phyloP scores from a whole-genome alignment of 2,329 filamentous ascomycete species.

The Cytospora schulzeri region DNA sequence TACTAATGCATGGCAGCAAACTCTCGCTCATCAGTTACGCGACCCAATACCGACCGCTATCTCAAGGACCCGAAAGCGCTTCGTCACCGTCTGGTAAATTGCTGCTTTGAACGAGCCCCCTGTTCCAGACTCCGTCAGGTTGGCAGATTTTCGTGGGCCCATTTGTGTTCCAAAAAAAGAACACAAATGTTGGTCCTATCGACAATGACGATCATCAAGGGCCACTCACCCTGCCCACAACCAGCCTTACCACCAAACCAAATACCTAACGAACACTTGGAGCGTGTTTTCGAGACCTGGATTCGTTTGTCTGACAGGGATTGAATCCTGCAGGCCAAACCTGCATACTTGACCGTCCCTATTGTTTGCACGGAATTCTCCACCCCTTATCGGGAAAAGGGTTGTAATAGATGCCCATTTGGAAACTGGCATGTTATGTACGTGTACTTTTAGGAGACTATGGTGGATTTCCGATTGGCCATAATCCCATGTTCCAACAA shows the following conservation, averaged over 20 bases:
- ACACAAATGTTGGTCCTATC: conserved; percentile 13
- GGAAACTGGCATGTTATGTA: background rate
- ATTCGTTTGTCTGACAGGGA: background rate
- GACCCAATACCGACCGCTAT: conserved; percentile 17
- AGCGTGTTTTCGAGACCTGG: background rate
- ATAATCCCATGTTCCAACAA: background rate
- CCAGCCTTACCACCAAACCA: conserved; percentile 18
- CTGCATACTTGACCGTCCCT: background rate
- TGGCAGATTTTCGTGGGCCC: conserved; percentile 5
- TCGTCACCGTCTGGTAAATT: conserved; percentile 13
- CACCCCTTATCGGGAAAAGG: background rate
- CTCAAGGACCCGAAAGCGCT: conserved; percentile 1
- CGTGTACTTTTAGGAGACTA: background rate
- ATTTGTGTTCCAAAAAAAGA: conserved; percentile 14
- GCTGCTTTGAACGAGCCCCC: conserved; percentile 4
- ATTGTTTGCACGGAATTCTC: background rate
- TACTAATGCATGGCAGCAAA: conserved; percentile 13
- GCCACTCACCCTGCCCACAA: conserved; percentile 10
- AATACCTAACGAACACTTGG: conserved; percentile 22
- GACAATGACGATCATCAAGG: conserved; percentile 1
- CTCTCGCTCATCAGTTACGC: conserved; percentile 13
- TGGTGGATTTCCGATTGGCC: background rate
- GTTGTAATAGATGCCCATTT: background rate
- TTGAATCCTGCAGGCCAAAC: background rate
- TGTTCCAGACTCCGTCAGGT: conserved; percentile 23